These are phyloP conservation scores for Amanita thiersii DNA, from an alignment of 768 basidiomycete genomes.

Conservation along the genomic window DNA sequence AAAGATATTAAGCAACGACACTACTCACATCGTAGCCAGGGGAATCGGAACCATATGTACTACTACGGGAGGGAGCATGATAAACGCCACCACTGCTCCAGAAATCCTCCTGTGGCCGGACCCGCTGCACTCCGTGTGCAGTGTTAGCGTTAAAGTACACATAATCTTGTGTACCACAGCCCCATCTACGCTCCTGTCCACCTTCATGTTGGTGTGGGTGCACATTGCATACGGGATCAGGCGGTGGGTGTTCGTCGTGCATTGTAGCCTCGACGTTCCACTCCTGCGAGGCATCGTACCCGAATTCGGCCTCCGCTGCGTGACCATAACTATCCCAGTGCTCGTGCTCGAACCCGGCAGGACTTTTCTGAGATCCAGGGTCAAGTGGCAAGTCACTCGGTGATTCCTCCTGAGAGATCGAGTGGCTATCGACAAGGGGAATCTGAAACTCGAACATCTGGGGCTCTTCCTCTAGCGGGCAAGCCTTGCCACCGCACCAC, in stretches of 20 bases:
- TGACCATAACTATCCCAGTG: conserved; percentile 1
- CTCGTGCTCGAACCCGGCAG: neutral
- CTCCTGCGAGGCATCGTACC: neutral
- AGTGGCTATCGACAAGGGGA: conserved; percentile 19
- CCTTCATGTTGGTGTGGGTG: neutral
- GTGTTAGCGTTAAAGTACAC: neutral
- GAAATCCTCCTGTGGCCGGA: neutral
- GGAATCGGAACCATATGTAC: conserved; percentile 3
- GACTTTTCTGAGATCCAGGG: neutral
- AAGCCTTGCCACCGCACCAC: conserved; percentile 44
- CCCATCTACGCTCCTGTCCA: neutral
- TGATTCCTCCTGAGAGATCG: neutral
- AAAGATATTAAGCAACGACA: neutral
- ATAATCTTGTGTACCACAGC: neutral
- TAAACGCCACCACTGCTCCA: conserved; percentile 3
- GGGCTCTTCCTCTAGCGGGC: conserved; percentile 54
- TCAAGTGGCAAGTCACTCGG: neutral
- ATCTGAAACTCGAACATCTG: conserved; percentile 62
- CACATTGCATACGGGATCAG: neutral
- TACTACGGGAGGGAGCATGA: neutral
- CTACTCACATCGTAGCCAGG: conserved; percentile 5
- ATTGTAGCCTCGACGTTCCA: neutral
- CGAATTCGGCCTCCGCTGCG: neutral
- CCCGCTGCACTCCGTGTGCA: neutral
- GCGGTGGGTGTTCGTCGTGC: neutral